Evolutionary conservation across 2,329 filamentous ascomycete species (phyloP).

Genomic region (Aspergillus persii): DNA sequence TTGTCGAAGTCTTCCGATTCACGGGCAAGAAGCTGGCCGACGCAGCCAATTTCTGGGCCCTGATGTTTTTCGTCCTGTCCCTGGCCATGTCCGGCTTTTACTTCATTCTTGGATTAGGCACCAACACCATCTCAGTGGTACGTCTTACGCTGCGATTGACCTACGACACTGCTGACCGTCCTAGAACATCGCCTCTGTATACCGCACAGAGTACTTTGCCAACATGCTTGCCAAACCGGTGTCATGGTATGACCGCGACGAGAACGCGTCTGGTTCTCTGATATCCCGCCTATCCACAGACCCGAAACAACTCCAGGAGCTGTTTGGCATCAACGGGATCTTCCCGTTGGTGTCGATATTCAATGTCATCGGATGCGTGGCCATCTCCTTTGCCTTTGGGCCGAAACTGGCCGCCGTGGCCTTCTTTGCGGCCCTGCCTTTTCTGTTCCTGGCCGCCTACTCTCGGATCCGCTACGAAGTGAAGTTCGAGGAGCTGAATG

Average conservation of each 20-base stretch:
- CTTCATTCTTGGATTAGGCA: conserved; percentile 41
- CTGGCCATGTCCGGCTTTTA: conserved; percentile 47
- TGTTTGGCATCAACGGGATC: conserved; percentile 48
- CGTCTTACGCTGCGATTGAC: conserved; percentile 23
- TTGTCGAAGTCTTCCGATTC: conserved; percentile 50
- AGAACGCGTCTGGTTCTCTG: conserved; percentile 1
- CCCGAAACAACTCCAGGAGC: conserved; percentile 50
- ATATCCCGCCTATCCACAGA: conserved; percentile 25
- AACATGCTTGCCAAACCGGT: conserved; percentile 1
- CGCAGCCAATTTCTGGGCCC: conserved; percentile 51
- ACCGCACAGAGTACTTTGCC: conserved; percentile 4
- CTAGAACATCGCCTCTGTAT: conserved; percentile 5
- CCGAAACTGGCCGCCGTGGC: conserved; percentile 74
- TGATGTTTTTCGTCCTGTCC: conserved; percentile 58
- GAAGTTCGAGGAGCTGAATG: conserved; percentile 67
- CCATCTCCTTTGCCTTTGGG: conserved; percentile 68
- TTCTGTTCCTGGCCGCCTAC: conserved; percentile 51
- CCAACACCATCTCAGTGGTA: conserved; percentile 49
- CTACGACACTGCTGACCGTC: conserved; percentile 27
- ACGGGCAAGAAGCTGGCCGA: conserved; percentile 37
- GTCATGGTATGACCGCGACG: conserved; percentile 1
- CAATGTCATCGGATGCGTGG: conserved; percentile 62
- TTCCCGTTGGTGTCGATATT: conserved; percentile 63
- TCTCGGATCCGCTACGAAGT: conserved; percentile 62
- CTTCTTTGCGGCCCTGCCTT: conserved; percentile 57